Evolutionary conservation across 2,329 filamentous ascomycete species (phyloP), one percentile per base, ranked within the genome.

Genomic region (Aureobasidium melanogenum): DNA sequence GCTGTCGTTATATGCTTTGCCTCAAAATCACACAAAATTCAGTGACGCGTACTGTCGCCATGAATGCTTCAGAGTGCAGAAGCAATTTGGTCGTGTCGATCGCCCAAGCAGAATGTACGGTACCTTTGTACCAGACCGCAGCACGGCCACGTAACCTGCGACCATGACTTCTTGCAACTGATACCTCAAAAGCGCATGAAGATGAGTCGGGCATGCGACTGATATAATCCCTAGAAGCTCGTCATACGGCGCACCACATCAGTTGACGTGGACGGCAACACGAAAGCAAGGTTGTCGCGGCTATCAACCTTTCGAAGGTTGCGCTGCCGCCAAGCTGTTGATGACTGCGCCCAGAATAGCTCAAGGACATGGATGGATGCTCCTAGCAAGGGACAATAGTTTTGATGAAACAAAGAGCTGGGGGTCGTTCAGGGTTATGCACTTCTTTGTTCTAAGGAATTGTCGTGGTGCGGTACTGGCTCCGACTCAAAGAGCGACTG

Each of bases 1-100:
- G 24, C 32, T 36, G 48, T 9, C 14, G 19, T 39, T 34, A 52
- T 52, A 52, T 39, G 28, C 24, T 24, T 26, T 41, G n/a, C 17
- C 24, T 12, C 9, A 17, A 19, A n/a, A 54, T 54, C n/a, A 17
- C 50, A 41, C 22, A 41, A 41, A 17, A 47, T 30, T 26, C 17
- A 19, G 39, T 56, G 52, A 56, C 52, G 52, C 52, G 52, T 56
- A 44, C 38, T 43, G 26, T 34, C n/a, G 52, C 38, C 14, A 26
- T 19, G n/a, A 43, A 12, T 30, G 26, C 52, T 44, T 7, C 15
- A 34, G n/a, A 5, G 26, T 22, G 26, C 36, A 56, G 28, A 56
- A 56, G 52, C 38, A 56, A 56, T 28, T 22, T 30, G 12, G 52
- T 44, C 52, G 39, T 56, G 52, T 44, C 52, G 52, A 56, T 56